These are phyloP conservation scores for Hapsidospora chrysogenum DNA, from an alignment of 495 filamentous ascomycete species.

Conservation along the genomic window DNA sequence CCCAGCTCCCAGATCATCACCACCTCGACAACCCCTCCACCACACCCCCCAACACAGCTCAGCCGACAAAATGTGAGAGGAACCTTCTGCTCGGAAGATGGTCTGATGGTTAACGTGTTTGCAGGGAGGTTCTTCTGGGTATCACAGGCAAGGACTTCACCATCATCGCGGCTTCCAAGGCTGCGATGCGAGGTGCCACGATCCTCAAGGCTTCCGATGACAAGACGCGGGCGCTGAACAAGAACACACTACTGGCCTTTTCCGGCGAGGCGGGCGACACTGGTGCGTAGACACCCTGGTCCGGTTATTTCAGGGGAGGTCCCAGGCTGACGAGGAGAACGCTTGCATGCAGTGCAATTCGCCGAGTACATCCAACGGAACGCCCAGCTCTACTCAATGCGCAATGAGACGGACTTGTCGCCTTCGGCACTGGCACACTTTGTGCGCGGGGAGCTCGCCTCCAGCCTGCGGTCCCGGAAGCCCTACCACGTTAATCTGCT, in stretches of 20 bases:
- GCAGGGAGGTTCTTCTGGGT: constrained; percentile 97
- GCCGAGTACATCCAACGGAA: constrained; percentile 99
- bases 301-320: background rate
- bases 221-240: constrained; percentile 82
- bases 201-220: constrained; percentile 93
- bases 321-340: constrained; percentile 14
- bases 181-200: constrained; percentile 89
- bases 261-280: constrained; percentile 94
- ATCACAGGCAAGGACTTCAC: constrained; percentile 99
- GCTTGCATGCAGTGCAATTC: constrained; percentile 63
- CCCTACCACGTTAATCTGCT: constrained; percentile 95
- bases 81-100: no score
- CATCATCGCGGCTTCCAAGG: constrained; percentile 92
- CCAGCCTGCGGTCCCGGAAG: constrained; percentile 72
- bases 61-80: no score
- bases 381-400: constrained; percentile 94
- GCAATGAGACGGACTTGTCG: constrained; percentile 79
- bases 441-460: constrained; percentile 81
- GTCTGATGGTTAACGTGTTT: no score
- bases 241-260: constrained; percentile 91
- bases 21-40: no score
- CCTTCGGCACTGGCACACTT: constrained; percentile 81
- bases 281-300: constrained; percentile 30
- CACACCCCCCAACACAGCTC: no score
- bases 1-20: no score